These are phyloP conservation scores for Termitomyces sp. DNA, from an alignment of 1,284 basidiomycete genomes.

Conservation along the genomic window DNA sequence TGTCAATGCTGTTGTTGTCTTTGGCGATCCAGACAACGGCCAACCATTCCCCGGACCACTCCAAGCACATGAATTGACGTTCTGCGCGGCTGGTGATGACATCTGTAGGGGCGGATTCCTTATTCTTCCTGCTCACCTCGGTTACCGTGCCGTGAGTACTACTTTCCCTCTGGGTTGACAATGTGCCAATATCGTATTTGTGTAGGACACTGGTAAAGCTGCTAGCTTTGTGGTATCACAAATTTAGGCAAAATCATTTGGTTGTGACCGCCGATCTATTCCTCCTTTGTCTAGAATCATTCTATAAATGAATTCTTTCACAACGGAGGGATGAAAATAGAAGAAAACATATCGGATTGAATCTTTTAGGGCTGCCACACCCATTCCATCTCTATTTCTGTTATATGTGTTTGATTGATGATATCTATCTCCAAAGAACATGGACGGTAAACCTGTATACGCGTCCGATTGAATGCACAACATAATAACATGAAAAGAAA, in stretches of 20 bases:
- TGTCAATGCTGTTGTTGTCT: slow-evolving; percentile 33
- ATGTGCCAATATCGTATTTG: not conserved
- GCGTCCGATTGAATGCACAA: too few relatives aligned
- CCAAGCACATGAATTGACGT: slow-evolving; percentile 23
- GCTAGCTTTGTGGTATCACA: slow-evolving; percentile 7
- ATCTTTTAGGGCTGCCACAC: too few relatives aligned
- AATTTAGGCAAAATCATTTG: not conserved
- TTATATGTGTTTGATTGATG: too few relatives aligned
- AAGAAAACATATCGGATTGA: too few relatives aligned
- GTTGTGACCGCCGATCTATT: too few relatives aligned
- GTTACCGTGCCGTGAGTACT: slow-evolving; percentile 26
- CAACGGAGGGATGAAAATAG: too few relatives aligned
- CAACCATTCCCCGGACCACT: slow-evolving; percentile 30
- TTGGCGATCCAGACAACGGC: slow-evolving; percentile 32
- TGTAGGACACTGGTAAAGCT: slow-evolving; percentile 4
- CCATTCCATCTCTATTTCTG: too few relatives aligned
- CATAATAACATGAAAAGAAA: too few relatives aligned
- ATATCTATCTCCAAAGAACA: too few relatives aligned
- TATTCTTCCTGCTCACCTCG: slow-evolving; percentile 26
- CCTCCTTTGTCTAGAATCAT: too few relatives aligned
- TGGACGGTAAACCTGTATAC: too few relatives aligned
- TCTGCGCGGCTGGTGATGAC: slow-evolving; percentile 29
- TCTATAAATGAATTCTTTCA: too few relatives aligned
- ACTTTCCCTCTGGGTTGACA: not conserved
- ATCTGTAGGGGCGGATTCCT: slow-evolving; percentile 29